Percentiles rank a stretch among this genome's conserved stretches.
Conservation (phyloP, 352 stramenopile species). For the Phytophthora citricola region DNA sequence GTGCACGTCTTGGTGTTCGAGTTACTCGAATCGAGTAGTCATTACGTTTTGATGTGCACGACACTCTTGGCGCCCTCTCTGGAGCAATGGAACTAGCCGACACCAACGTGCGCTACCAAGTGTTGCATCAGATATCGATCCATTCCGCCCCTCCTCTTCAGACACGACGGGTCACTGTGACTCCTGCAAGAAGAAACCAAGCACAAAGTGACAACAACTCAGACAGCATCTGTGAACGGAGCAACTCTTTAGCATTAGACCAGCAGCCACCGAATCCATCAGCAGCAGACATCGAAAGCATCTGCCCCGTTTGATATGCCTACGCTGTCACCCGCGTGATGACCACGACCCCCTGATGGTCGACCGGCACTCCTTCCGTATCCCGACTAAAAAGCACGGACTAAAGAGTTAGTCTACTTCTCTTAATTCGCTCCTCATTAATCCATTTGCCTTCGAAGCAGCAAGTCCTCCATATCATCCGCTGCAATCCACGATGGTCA, state of each 20-base stretch:
- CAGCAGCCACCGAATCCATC: neutral
- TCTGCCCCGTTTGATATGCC: neutral
- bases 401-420: neutral
- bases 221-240: neutral
- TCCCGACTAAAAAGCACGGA: neutral
- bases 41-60: no score
- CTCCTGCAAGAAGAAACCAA: neutral
- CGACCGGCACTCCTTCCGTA: conserved; percentile 1
- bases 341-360: neutral
- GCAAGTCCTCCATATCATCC: neutral
- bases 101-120: neutral
- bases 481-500: conserved; percentile 16
- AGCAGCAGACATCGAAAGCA: neutral
- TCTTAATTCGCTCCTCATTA: neutral
- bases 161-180: neutral
- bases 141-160: neutral
- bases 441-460: neutral
- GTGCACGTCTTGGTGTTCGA: no score
- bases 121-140: neutral
- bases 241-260: neutral
- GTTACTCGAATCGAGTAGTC: no score
- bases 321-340: neutral
- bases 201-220: no score
- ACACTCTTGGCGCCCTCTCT: neutral
- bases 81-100: neutral